phyloP scores from a whole-genome alignment of 139 green algal species.

The Nannochloris sp. region DNA sequence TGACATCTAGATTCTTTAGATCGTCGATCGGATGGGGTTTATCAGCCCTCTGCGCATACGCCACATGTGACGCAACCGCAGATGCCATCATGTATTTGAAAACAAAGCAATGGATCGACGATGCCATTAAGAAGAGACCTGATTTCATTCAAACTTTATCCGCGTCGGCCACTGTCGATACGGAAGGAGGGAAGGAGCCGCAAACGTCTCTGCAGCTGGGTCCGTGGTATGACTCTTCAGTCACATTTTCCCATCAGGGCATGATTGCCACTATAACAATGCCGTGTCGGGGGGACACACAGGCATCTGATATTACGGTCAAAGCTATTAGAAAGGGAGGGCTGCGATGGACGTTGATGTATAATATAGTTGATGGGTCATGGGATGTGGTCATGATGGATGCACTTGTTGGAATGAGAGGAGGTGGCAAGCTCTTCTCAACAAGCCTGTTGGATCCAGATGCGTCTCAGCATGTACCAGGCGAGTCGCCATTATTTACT shows the following conservation, averaged over 20 bases:
- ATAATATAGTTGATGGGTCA: slow-evolving; percentile 5
- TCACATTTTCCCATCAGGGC: neutral
- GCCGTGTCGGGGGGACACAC: neutral
- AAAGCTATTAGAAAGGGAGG: slow-evolving; percentile 8
- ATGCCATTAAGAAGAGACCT: no score
- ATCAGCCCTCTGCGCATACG: neutral
- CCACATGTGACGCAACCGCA: neutral
- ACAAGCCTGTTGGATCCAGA: neutral
- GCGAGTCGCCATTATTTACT: no score
- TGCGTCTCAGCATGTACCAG: no score
- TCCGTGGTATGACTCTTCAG: slow-evolving; percentile 10
- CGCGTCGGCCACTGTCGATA: neutral
- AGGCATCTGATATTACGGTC: slow-evolving; percentile 11
- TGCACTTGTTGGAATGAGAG: slow-evolving; percentile 3
- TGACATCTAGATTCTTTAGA: neutral
- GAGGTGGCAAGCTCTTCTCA: neutral
- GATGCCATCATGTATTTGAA: neutral
- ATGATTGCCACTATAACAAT: slow-evolving; percentile 3
- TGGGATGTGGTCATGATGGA: slow-evolving; percentile 12
- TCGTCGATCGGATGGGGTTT: neutral
- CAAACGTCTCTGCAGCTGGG: neutral
- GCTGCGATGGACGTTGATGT: neutral
- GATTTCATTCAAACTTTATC: no score
- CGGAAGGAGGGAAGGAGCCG: neutral
- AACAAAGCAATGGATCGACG: no score